Evolutionary conservation across 768 basidiomycete genomes (phyloP), one percentile per base, ranked within the genome.

Genomic region (Tylopilus sp.): DNA sequence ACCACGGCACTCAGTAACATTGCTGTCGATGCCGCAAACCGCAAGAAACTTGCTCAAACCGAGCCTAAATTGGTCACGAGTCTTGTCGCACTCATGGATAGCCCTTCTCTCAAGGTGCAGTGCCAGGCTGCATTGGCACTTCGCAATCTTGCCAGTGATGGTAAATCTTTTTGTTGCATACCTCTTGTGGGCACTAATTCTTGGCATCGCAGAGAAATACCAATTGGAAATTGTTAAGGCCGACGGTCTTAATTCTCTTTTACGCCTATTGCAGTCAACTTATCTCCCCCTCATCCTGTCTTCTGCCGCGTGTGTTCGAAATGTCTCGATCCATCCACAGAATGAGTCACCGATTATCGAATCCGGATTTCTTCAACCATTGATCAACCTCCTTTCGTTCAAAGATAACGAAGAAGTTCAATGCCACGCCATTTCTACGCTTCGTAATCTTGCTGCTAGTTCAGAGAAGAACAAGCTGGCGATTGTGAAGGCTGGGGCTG

Each of bases 391-490:
- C 28, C 76, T 99, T 20, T 91, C 95, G 2, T 98, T 98, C 76
- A 98, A 98, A 69, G 97, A 99, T 70, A 98, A 98, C 64, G 97
- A 99, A 73, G 97, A 99, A 71, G 94, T 99, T 21, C 97, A 99
- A 67, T 98, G 97, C 65, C 97, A 99, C 62, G 97, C 97, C 18
- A 99, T 99, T 58, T 95, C 93, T 12, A 99, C 97, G 0, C 76
- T 99, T 40, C 82, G 97, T 15, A 99, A 99, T 66, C 79, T 99
- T 15, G 97, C 97, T 1, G 97, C 97, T 4, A 93, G 90, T 64
- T 91, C 88, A 30, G 95, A 98, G 76, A 92, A 94, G 79, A 99
- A 98, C 76, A 99, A 98, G 75, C 81, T 89, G 35, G 93, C 95
- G 8, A 98, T 99, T 50, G 95, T 99, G 47, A 90, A 97, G 68